Conservation (phyloP, 192 early-diverging fungal species). For the Backusella tarrabulga region DNA sequence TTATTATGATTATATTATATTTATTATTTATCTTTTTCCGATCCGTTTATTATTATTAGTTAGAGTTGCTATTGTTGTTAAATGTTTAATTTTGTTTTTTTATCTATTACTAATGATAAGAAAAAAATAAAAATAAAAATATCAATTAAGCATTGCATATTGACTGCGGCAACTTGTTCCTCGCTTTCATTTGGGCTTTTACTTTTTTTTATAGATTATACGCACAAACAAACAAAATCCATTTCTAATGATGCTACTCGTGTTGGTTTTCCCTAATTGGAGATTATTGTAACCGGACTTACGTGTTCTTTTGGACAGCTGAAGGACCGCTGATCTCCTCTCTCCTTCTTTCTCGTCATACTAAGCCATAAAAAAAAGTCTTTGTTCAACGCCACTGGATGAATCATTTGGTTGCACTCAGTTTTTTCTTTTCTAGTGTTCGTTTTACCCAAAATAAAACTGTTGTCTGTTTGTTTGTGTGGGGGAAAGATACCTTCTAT, state of each 20-base stretch:
- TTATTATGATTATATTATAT: not conserved
- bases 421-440: not conserved
- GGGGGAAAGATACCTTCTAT: not conserved
- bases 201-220: not conserved
- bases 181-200: not conserved
- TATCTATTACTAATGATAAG: too few relatives aligned
- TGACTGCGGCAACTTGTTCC: not conserved
- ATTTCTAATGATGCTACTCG: not conserved
- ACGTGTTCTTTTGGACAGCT: constrained; percentile 1
- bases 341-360: not conserved
- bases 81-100: too few relatives aligned
- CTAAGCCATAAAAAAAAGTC: too few relatives aligned
- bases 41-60: not conserved
- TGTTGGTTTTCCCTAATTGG: not conserved
- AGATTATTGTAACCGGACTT: not conserved
- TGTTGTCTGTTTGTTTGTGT: not conserved
- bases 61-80: too few relatives aligned
- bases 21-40: not conserved
- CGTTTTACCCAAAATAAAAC: not conserved
- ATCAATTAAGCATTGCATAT: not conserved
- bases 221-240: not conserved
- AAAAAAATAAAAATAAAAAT: too few relatives aligned
- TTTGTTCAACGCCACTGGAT: not conserved
- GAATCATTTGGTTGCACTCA: not conserved
- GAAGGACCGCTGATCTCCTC: not conserved